These are phyloP conservation scores for Termitomyces bulborhizus DNA, from an alignment of 768 basidiomycete genomes.

Conservation along the genomic window DNA sequence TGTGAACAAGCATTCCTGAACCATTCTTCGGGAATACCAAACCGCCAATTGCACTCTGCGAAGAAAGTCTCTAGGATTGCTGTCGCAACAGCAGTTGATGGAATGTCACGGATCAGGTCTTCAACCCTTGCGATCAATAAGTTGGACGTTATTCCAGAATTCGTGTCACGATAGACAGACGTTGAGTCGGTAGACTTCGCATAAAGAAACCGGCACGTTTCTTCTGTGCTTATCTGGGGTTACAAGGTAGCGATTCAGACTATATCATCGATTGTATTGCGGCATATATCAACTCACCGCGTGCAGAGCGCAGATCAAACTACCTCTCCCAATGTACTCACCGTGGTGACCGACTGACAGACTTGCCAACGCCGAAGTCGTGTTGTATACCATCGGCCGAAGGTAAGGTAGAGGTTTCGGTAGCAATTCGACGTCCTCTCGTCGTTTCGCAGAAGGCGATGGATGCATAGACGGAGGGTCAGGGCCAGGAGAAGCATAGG, in stretches of 20 bases:
- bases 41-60: constrained; percentile 41
- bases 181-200: constrained; percentile 34
- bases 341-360: constrained; percentile 40
- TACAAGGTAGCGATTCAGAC: background rate
- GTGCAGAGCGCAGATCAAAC: constrained; percentile 39
- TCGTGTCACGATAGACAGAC: constrained; percentile 20
- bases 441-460: background rate
- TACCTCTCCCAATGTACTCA: constrained; percentile 44
- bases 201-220: constrained; percentile 29
- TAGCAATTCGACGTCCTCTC: constrained; percentile 9
- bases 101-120: constrained; percentile 28
- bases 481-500: constrained; percentile 11
- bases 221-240: constrained; percentile 28
- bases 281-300: constrained; percentile 24
- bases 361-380: constrained; percentile 35
- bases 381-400: constrained; percentile 30
- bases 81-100: constrained; percentile 24
- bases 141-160: constrained; percentile 17
- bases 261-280: background rate
- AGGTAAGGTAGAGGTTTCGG: constrained; percentile 16
- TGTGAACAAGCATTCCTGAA: constrained; percentile 33
- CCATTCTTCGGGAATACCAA: constrained; percentile 44
- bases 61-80: constrained; percentile 37
- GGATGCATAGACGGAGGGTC: constrained; percentile 3
- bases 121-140: constrained; percentile 19